phyloP scores from a whole-genome alignment of 495 filamentous ascomycete species.

The Copromyces sp. region DNA sequence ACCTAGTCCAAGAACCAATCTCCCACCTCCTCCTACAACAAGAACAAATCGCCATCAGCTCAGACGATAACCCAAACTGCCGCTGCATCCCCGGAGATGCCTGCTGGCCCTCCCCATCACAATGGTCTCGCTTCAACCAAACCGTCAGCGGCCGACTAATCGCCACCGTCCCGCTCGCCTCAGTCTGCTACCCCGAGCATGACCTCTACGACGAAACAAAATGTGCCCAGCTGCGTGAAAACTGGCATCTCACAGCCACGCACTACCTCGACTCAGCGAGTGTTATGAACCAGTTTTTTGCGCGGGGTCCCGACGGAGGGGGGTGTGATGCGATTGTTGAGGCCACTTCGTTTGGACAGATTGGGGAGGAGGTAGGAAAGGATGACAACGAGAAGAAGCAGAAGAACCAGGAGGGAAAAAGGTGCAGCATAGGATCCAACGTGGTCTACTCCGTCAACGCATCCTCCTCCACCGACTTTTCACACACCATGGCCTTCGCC shows the following conservation, averaged over 20 bases:
- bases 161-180: constrained; percentile 35
- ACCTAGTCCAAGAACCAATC: neutral
- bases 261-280: constrained; percentile 34
- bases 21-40: neutral
- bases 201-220: constrained; percentile 6
- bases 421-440: constrained; percentile 42
- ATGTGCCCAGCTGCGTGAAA: constrained; percentile 6
- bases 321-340: neutral
- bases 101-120: constrained; percentile 31
- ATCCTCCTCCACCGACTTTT: constrained; percentile 21
- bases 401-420: no score
- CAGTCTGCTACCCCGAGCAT: constrained; percentile 28
- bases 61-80: constrained; percentile 20
- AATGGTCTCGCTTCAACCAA: constrained; percentile 31
- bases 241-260: constrained; percentile 12
- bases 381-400: no score
- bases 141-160: constrained; percentile 32
- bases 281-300: constrained; percentile 33
- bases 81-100: constrained; percentile 43
- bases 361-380: no score
- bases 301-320: neutral
- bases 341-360: no score
- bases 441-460: constrained; percentile 42
- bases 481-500: constrained; percentile 33
- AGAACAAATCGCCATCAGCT: neutral